A percentile compares a stretch with the other conserved stretches of the same genome.
Evolutionary conservation across 208 protist genomes (phyloP).

Genomic region (Leishmania lainsoni): DNA sequence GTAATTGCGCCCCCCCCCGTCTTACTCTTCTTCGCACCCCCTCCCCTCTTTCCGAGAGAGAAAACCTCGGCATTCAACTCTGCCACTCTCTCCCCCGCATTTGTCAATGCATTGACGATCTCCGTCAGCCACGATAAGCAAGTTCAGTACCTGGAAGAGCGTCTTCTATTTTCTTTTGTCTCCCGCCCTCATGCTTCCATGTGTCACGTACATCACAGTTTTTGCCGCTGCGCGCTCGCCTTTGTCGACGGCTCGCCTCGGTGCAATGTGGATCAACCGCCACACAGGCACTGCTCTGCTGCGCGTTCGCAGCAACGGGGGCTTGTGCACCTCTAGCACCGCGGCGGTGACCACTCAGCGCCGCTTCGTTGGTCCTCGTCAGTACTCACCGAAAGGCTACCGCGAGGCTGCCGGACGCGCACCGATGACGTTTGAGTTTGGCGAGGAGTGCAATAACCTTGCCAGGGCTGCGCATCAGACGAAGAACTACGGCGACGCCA

Average conservation of each 20-base stretch:
- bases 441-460: constrained; percentile 84
- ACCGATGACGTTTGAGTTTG: constrained; percentile 87
- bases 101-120: background rate
- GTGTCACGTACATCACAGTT: background rate
- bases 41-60: background rate
- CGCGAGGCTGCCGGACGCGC: constrained; percentile 80
- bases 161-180: background rate
- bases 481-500: constrained; percentile 90
- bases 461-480: constrained; percentile 84
- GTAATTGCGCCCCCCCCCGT: no score
- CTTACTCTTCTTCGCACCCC: background rate
- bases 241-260: background rate
- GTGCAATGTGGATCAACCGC: background rate
- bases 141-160: background rate
- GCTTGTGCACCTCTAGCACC: background rate
- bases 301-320: constrained; percentile 4
- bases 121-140: background rate
- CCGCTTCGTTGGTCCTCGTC: constrained; percentile 73
- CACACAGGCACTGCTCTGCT: background rate
- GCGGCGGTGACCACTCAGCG: constrained; percentile 22
- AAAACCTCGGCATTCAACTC: background rate
- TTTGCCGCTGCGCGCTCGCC: constrained; percentile 9
- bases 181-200: background rate
- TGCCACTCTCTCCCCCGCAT: background rate
- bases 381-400: constrained; percentile 85